Conservation (phyloP, 1,284 basidiomycete genomes). For the Cryptococcus neoformans region DNA sequence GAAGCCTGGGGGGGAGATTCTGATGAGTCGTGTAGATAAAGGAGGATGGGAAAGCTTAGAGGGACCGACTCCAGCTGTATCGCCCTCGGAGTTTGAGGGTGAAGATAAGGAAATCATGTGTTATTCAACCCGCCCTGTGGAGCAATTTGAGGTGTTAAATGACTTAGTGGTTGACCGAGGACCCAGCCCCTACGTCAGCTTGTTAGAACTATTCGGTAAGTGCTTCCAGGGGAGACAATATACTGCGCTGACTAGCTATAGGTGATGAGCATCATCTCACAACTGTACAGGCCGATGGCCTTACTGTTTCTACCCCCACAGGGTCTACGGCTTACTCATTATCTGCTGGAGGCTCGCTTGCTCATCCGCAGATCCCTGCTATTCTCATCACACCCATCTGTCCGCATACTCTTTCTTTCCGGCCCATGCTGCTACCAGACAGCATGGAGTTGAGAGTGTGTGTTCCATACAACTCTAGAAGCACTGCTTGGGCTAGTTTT, state of each 20-base stretch:
- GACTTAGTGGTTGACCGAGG: conserved; percentile 98
- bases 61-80: conserved; percentile 50
- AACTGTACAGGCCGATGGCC: conserved; percentile 96
- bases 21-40: conserved; percentile 84
- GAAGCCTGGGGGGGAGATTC: conserved; percentile 86
- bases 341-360: conserved; percentile 95
- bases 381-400: conserved; percentile 97
- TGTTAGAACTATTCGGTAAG: conserved; percentile 93
- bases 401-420: conserved; percentile 97
- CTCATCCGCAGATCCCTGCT: conserved; percentile 96
- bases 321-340: conserved; percentile 99
- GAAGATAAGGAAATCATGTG: conserved; percentile 99
- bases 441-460: conserved; percentile 98
- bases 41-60: conserved; percentile 94
- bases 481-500: conserved; percentile 98
- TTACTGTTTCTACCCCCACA: conserved; percentile 94
- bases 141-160: conserved; percentile 97
- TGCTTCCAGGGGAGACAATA: not conserved
- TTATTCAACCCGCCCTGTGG: conserved; percentile 89
- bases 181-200: conserved; percentile 94
- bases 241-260: conserved; percentile 39
- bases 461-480: conserved; percentile 96
- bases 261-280: conserved; percentile 99
- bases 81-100: conserved; percentile 14
- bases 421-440: conserved; percentile 97